These are phyloP conservation scores for Malassezia pachydermatis DNA, from an alignment of 1,284 basidiomycete species.

Conservation along the genomic window DNA sequence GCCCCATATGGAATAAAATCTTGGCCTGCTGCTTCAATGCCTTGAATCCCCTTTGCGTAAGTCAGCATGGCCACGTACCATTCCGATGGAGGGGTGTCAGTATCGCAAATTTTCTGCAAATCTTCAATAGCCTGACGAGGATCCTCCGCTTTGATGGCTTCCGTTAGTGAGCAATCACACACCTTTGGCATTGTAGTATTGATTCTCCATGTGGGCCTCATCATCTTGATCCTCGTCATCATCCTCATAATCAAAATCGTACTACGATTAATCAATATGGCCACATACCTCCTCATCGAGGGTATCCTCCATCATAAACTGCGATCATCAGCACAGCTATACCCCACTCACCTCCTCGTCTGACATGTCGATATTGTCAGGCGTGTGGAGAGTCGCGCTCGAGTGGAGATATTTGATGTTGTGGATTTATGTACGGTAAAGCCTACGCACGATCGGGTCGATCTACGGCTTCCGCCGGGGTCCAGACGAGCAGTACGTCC, in stretches of 20 bases:
- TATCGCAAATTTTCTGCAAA: constrained; percentile 73
- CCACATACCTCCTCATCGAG: constrained; percentile 31
- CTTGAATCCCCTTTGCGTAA: constrained; percentile 75
- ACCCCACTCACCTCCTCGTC: constrained; percentile 9
- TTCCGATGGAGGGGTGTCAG: constrained; percentile 80
- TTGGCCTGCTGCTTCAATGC: constrained; percentile 96
- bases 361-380: too few relatives aligned
- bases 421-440: constrained; percentile 4
- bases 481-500: background rate
- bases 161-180: constrained; percentile 30
- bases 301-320: constrained; percentile 47
- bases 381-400: too few relatives aligned
- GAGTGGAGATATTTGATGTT: background rate
- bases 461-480: background rate
- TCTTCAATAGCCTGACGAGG: constrained; percentile 78
- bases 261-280: constrained; percentile 58
- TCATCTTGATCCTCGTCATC: constrained; percentile 59
- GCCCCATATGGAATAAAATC: constrained; percentile 67
- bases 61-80: constrained; percentile 47
- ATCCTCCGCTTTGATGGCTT: constrained; percentile 83
- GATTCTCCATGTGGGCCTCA: constrained; percentile 89
- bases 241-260: constrained; percentile 76
- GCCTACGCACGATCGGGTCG: background rate
- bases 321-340: background rate
- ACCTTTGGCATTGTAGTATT: constrained; percentile 98